phyloP scores from a whole-genome alignment of 2,329 filamentous ascomycete genomes.

The Alternaria triticimaculans region DNA sequence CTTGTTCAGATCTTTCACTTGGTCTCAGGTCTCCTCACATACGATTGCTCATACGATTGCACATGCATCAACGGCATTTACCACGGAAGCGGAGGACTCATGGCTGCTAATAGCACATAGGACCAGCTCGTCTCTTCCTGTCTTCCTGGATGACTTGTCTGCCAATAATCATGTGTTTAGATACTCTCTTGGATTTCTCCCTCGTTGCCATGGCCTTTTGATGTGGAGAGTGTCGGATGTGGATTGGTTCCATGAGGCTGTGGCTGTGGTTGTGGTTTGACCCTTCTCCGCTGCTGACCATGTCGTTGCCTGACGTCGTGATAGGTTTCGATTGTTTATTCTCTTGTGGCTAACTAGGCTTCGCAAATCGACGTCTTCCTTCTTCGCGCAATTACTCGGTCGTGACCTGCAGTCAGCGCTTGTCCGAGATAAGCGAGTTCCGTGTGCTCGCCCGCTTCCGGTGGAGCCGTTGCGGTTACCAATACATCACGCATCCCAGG shows the following conservation, averaged over 20 bases:
- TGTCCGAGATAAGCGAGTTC: too few species aligned
- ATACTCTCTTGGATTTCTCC: conserved; percentile 9
- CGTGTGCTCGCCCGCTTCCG: too few species aligned
- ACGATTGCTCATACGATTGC: conserved; percentile 4
- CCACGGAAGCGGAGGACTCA: conserved; percentile 17
- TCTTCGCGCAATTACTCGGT: too few species aligned
- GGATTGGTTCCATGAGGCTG: background rate
- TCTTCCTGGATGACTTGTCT: conserved; percentile 16
- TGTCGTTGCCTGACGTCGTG: conserved; percentile 19
- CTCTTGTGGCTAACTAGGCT: background rate
- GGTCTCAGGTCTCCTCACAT: conserved; percentile 16
- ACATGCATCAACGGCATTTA: conserved; percentile 3
- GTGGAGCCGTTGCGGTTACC: too few species aligned
- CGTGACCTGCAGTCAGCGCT: too few species aligned
- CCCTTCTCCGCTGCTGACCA: conserved; percentile 7
- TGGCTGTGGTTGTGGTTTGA: conserved; percentile 17
- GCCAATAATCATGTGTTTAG: conserved; percentile 22
- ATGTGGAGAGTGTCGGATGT: conserved; percentile 1
- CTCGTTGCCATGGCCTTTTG: conserved; percentile 7
- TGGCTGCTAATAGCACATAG: conserved; percentile 34
- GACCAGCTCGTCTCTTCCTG: conserved; percentile 25
- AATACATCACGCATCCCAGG: too few species aligned
- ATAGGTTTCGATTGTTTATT: conserved; percentile 9
- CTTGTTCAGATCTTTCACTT: conserved; percentile 27
- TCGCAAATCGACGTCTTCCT: too few species aligned